Evolutionary conservation across 2,329 filamentous ascomycete genomes (phyloP), one percentile per base, ranked within the genome.

Genomic region (Fusarium circinatum): DNA sequence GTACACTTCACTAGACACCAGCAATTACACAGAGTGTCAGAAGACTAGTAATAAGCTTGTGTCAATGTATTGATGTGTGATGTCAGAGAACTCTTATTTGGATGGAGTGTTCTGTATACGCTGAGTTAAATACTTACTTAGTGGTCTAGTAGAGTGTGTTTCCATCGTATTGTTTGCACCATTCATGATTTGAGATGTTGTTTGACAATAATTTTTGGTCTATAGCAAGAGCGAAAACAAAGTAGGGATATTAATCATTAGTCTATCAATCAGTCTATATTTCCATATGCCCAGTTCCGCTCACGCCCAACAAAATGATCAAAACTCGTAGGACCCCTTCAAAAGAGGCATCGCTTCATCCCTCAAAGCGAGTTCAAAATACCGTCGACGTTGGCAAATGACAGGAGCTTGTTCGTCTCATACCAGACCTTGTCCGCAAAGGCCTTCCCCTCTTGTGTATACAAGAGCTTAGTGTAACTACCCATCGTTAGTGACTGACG

Each of bases 341-440:
- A n/a, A n/a, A n/a, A 28, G 0, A 22, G 2, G 13, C 18, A 39
- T 13, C 22, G 13, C 6, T 59, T 15, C 28, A 9, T 18, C 3
- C 44, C 39, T 18, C 55, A 75, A 28, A 76, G 22, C 8, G 69
- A 73, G 15, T 62, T 49, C 7, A 76, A 20, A 26, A 75, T 71
- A 3, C 51, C 63, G n/a, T 78, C 57, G 12, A 78, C 30, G 28
- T 76, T 59, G 24, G 78, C 79, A 71, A 84, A 84, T 1, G 76
- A 77, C n/a, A 84, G 77, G 38, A 82, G 79, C 5, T 72, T 58
- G 52, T 84, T 63, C 12, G 82, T 84, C 70, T 84, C 83, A 1
- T 79, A 70, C 84, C 84, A 86, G 6, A 85, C 60, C 22, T 75
- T 76, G 5, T 84, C 78, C n/a, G 71, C 81, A 24, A 83, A 65